Evolutionary conservation across 2,329 filamentous ascomycete genomes (phyloP).

Genomic region (Alternaria ethzedia): DNA sequence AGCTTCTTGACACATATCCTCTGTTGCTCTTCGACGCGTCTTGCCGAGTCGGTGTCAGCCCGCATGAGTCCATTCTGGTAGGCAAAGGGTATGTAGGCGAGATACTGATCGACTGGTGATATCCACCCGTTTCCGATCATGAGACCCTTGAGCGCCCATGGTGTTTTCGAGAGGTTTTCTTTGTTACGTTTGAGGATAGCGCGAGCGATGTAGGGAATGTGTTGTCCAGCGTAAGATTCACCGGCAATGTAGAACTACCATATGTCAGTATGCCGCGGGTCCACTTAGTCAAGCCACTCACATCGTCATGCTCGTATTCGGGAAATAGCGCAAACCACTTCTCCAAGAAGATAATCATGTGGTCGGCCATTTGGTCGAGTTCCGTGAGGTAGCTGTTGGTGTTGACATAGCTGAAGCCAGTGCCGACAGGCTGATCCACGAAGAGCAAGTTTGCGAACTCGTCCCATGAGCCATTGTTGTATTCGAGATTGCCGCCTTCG

Average conservation of each 20-base stretch:
- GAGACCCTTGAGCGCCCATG: slow-evolving; percentile 83
- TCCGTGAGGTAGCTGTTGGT: slow-evolving; percentile 86
- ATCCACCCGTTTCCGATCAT: slow-evolving; percentile 99
- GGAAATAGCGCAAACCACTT: slow-evolving; percentile 92
- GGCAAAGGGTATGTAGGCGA: slow-evolving; percentile 80
- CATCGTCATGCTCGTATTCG: slow-evolving; percentile 89
- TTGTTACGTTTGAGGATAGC: slow-evolving; percentile 89
- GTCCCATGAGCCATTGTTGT: slow-evolving; percentile 97
- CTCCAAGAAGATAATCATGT: slow-evolving; percentile 87
- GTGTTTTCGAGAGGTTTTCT: slow-evolving; percentile 46
- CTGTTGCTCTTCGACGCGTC: slow-evolving; percentile 71
- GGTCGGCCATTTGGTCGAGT: slow-evolving; percentile 83
- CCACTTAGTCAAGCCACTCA: slow-evolving; percentile 57
- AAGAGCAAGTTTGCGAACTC: slow-evolving; percentile 98
- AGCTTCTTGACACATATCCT: slow-evolving; percentile 69
- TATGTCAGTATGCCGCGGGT: slow-evolving; percentile 20
- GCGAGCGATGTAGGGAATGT: slow-evolving; percentile 96
- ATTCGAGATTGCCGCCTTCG: slow-evolving; percentile 71
- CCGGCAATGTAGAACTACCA: slow-evolving; percentile 87
- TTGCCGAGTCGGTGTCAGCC: slow-evolving; percentile 68
- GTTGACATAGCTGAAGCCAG: slow-evolving; percentile 94
- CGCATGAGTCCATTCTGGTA: slow-evolving; percentile 77
- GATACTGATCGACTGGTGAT: slow-evolving; percentile 86
- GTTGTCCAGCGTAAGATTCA: slow-evolving; percentile 95
- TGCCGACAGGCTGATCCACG: slow-evolving; percentile 95